Evolutionary conservation across 2,329 filamentous ascomycete genomes (phyloP).

Genomic region (Phialophora chinensis): DNA sequence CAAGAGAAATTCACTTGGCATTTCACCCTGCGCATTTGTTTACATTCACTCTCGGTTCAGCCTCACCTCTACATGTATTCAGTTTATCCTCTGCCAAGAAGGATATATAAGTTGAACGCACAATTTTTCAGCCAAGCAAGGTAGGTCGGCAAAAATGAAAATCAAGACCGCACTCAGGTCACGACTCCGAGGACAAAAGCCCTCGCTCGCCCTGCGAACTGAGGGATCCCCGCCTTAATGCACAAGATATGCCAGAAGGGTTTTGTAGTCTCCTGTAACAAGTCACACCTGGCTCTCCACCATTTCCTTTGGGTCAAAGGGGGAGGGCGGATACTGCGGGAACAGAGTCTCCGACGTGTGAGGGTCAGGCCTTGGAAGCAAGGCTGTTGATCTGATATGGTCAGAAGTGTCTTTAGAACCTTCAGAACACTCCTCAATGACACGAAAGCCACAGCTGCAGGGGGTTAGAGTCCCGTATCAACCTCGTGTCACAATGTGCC

Average conservation of each 20-base stretch:
- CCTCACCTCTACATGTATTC: background rate
- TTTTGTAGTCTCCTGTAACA: conserved; percentile 4
- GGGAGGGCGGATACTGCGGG: background rate
- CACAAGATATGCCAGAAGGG: background rate
- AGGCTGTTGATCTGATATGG: no score
- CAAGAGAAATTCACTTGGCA: background rate
- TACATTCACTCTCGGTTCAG: background rate
- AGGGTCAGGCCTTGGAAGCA: no score
- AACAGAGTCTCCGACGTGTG: no score
- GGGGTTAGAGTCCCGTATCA: no score
- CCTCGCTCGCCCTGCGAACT: background rate
- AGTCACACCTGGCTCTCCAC: conserved; percentile 1
- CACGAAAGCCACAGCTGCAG: no score
- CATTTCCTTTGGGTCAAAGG: conserved; percentile 7
- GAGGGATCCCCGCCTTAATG: background rate
- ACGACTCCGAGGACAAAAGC: background rate
- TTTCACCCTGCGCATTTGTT: background rate
- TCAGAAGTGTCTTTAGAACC: no score
- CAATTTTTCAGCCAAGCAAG: background rate
- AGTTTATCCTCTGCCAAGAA: background rate
- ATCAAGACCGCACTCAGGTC: background rate
- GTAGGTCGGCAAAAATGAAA: background rate
- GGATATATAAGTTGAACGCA: background rate
- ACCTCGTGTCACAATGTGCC: no score
- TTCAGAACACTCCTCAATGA: no score